Conservation (phyloP, 768 basidiomycete genomes). For the Trametopsis cervina region DNA sequence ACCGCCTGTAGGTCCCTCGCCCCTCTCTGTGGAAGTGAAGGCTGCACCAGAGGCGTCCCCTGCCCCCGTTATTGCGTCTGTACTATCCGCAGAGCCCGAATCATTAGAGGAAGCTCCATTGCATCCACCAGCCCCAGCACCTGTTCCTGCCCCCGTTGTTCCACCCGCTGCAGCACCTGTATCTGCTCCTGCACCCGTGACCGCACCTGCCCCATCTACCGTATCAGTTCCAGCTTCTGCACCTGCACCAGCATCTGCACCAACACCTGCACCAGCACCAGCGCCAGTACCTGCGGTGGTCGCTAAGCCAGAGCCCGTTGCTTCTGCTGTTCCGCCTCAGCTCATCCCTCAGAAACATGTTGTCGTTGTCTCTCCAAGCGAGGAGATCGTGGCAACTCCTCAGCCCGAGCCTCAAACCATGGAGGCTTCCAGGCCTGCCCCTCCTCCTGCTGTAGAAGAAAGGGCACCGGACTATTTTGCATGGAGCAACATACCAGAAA, state of each 20-base stretch:
- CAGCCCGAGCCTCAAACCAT: background rate
- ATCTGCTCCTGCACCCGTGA: background rate
- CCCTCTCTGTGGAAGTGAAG: background rate
- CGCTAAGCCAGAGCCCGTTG: conserved; percentile 1
- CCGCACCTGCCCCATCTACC: conserved; percentile 1
- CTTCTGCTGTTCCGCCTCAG: background rate
- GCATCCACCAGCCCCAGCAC: too few species aligned
- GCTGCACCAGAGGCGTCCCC: conserved; percentile 1
- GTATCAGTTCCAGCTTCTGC: conserved; percentile 9
- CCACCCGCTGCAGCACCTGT: background rate
- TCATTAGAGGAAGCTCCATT: background rate
- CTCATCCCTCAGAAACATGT: conserved; percentile 4
- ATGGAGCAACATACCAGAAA: conserved; percentile 9
- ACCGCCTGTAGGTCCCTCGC: background rate
- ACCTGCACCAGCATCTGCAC: conserved; percentile 7
- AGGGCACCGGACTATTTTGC: conserved; percentile 19
- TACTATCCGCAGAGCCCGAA: conserved; percentile 5
- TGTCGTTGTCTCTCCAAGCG: conserved; percentile 8
- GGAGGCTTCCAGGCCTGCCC: conserved; percentile 1
- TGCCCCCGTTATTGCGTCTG: background rate
- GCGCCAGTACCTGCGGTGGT: conserved; percentile 5
- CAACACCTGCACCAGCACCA: too few species aligned
- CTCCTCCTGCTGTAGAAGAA: conserved; percentile 7
- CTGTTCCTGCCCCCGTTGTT: background rate
- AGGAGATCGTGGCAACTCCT: background rate